A percentile compares a stretch with the other conserved stretches of the same genome.
These are phyloP conservation scores for Ligustrum vulgare DNA, from an alignment of 257 asterid genomes.

Conservation along the genomic window DNA sequence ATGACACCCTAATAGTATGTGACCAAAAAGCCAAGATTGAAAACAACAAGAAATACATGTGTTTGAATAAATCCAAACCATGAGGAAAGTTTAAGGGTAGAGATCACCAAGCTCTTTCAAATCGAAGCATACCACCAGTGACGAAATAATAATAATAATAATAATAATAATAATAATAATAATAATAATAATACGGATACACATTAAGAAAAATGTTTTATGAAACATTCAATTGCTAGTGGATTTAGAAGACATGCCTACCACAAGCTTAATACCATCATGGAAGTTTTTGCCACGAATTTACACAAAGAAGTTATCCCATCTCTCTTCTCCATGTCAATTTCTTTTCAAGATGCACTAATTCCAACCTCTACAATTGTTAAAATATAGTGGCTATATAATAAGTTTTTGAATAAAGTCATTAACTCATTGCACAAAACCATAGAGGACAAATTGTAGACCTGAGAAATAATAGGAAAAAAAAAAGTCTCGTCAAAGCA, in stretches of 20 bases:
- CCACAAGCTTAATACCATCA: slow-evolving; percentile 87
- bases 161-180: too few species aligned
- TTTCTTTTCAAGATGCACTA: slow-evolving; percentile 65
- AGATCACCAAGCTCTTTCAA: too few species aligned
- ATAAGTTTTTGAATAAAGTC: neutral
- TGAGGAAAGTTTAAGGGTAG: too few species aligned
- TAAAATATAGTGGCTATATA: slow-evolving; percentile 79
- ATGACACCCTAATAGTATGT: too few species aligned
- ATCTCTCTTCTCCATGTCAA: slow-evolving; percentile 81
- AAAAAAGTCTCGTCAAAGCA: neutral
- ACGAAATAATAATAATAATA: neutral
- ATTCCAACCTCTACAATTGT: slow-evolving; percentile 86
- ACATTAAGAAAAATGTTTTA: neutral
- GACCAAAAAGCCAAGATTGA: too few species aligned
- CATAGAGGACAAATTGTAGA: neutral
- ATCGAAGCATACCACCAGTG: neutral
- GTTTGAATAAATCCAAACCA: too few species aligned
- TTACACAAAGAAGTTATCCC: slow-evolving; percentile 72
- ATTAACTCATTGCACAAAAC: neutral
- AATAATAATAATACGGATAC: too few species aligned
- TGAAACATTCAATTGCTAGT: neutral
- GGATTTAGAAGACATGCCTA: slow-evolving; percentile 17
- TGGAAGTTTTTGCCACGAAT: slow-evolving; percentile 75
- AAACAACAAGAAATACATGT: too few species aligned
- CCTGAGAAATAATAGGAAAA: neutral